Percentiles rank a stretch among this genome's conserved stretches.
phyloP scores from a whole-genome alignment of 2,329 filamentous ascomycete genomes.

The Arachnomyces sp. region DNA sequence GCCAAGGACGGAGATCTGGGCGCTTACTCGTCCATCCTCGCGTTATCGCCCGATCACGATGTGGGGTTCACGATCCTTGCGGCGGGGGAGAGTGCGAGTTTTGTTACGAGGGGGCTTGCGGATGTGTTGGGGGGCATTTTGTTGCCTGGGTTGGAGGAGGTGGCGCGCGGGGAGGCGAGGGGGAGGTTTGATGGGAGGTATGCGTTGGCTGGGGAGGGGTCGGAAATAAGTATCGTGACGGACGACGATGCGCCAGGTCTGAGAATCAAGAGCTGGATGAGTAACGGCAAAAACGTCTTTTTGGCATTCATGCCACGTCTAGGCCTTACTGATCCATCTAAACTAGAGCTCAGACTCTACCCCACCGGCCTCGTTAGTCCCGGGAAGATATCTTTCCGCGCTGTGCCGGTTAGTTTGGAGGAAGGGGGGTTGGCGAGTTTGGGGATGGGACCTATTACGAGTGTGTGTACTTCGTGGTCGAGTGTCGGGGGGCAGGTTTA shows the following conservation, averaged over 20 bases:
- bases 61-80: constrained; percentile 35
- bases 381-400: constrained; percentile 13
- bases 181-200: constrained; percentile 23
- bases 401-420: constrained; percentile 11
- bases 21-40: constrained; percentile 30
- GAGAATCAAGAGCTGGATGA: not conserved
- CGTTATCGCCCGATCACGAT: constrained; percentile 37
- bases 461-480: constrained; percentile 4
- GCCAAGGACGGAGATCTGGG: constrained; percentile 37
- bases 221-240: constrained; percentile 18
- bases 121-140: constrained; percentile 22
- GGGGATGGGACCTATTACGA: constrained; percentile 11
- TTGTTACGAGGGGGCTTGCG: constrained; percentile 12
- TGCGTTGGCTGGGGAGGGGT: constrained; percentile 12
- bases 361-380: too few species aligned
- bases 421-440: constrained; percentile 15
- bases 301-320: too few species aligned
- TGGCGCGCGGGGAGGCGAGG: constrained; percentile 22
- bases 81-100: constrained; percentile 19
- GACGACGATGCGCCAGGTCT: constrained; percentile 20
- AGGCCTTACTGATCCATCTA: too few species aligned
- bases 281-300: too few species aligned
- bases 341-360: too few species aligned
- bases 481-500: constrained; percentile 19
- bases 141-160: constrained; percentile 24